Evolutionary conservation across 73 alveolate genomes (phyloP), one percentile per base, ranked within the genome.

Genomic region (Stentor roeselii): DNA sequence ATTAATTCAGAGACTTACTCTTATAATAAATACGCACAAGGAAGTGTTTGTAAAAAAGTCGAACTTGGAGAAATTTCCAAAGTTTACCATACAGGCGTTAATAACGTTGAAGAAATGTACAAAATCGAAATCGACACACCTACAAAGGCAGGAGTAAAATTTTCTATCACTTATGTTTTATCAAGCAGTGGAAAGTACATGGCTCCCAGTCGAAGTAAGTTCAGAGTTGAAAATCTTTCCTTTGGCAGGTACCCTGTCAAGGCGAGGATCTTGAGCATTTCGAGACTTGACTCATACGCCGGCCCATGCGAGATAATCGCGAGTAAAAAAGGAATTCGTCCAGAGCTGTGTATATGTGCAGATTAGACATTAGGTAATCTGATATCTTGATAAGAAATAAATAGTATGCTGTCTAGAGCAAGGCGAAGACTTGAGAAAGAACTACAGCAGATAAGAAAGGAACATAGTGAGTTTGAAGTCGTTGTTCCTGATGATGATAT

Each of bases 381-480:
- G 67, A 50, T 21, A 60, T 27, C 14, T 67, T 67, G 14, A 30
- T 30, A 30, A 67, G 14, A 67, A 67, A 67, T 67, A 67, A 21
- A 14, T 32, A 21, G 27, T 27, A 67, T 67, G 80, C 80, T n/a
- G 37, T 67, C 80, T 30, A 21, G 80, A 67, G 80, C 80, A 32
- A 15, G n/a, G 27, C n/a, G 80, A 27, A 21, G 80, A 32, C 80
- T 67, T 67, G 41, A 67, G 37, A 67, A 32, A 34, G 80, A 67
- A 67, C 27, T 32, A 21, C 42, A 30, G 14, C n/a, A 67, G 11
- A 67, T 67, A 15, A 32, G 34, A 67, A n/a, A 34, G 21, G 80
- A 67, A 36, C 41, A 67, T 32, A 30, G 21, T 27, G 27, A n/a
- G 14, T 21, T 67, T 21, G 37, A 67, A 67, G 37, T 67, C 41